Base-by-base conservation (phyloP, 305 asterid genomes). In the Fraxinus dipetala region DNA sequence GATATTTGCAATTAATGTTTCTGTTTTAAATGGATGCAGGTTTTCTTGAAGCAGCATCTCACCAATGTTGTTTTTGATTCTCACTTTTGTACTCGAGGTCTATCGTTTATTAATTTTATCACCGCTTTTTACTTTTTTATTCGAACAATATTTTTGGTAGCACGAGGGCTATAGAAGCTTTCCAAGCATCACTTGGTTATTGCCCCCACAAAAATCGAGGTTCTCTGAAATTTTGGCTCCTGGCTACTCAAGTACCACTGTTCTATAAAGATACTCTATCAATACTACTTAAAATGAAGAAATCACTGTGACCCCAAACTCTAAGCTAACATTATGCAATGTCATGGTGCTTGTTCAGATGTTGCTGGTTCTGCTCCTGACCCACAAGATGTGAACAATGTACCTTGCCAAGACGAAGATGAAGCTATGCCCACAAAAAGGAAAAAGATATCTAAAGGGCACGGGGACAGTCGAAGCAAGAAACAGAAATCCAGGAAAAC, bases 21-120 rank as follows among this genome's bases (percentile, higher is more conserved):
- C 10, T 28, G 10, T 72, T 65, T 72, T 80, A 20, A 54, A 20
- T 79, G 63, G 54, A 45, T 90, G 88, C 97, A 95, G 98, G 97
- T 95, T 86, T 95, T 91, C 93, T 87, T 95, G 79, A 95, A 95
- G 93, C 98, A 95, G 88, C 97, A 88, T 79, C 93, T 95, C 0
- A 90, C 81, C 0, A 61, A 80, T 82, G 94, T 92, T 30, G 98
- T 90, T 51, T 90, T 95, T 14, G 96, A 95, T 90, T 90, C 98
- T 54, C 89, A 95, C 82, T 92, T 90, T 72, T 76, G 77, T 32
- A 65, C 38, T 63, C 86, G 89, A 91, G 97, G 97, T 91, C 22
- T 2, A 36, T n/a, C 72, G 18, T 51, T 74, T 40, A 48, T 18
- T 51, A 63, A 24, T 13, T 4, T 45, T 18, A 59, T 7, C 34